Conservation (phyloP, 108 stramenopile genomes). For the Nannochloropsis gaditana region DNA sequence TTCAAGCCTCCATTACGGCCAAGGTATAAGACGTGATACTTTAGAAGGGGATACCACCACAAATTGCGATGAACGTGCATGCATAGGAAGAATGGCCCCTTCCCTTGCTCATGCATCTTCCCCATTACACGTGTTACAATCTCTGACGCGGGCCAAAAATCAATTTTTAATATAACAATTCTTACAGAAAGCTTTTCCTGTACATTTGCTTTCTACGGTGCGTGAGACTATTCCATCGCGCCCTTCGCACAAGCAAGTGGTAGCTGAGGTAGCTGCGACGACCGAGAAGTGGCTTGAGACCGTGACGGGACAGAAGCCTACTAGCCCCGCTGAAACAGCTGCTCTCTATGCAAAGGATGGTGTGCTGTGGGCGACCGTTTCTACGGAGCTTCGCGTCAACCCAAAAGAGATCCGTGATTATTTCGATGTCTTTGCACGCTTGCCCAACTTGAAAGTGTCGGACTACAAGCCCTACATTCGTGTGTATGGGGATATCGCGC, state of each 20-base stretch:
- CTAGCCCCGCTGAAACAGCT: constrained; percentile 27
- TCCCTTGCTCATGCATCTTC: no score
- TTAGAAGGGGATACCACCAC: no score
- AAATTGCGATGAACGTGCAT: no score
- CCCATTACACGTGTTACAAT: no score
- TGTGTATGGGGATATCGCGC: constrained; percentile 6
- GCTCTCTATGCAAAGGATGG: constrained; percentile 31
- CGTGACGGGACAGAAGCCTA: constrained; percentile 24
- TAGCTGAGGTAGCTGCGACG: constrained; percentile 28
- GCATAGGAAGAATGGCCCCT: no score
- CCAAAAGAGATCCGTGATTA: constrained; percentile 32
- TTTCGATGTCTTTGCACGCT: constrained; percentile 20
- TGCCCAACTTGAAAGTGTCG: background rate
- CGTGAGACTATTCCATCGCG: background rate
- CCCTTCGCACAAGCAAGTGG: background rate
- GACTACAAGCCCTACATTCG: constrained; percentile 19
- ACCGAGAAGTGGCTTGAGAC: constrained; percentile 29
- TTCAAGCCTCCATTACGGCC: background rate
- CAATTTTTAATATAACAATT: no score
- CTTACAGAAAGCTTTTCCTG: background rate
- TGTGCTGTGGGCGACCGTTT: constrained; percentile 29
- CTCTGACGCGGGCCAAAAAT: no score
- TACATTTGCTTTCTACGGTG: background rate
- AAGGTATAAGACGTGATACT: background rate
- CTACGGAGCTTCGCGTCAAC: constrained; percentile 33